These are phyloP conservation scores for Candida tetrigidarum DNA, from an alignment of 1,139 yeast genomes.

Conservation along the genomic window DNA sequence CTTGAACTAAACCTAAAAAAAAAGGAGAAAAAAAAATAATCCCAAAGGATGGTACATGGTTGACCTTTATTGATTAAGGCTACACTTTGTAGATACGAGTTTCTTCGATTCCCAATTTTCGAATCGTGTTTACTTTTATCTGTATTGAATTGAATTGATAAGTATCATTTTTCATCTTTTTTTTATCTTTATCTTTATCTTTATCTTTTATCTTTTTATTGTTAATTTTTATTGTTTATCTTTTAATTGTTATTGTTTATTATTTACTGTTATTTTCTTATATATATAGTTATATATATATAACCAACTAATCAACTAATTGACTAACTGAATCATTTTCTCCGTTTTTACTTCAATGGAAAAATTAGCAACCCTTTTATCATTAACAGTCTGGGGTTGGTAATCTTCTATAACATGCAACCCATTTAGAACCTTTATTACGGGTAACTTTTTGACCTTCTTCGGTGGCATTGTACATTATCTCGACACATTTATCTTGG, in stretches of 20 bases:
- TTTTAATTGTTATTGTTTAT: background rate
- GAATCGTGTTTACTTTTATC: background rate
- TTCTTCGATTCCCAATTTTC: background rate
- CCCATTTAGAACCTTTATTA: conserved; percentile 82
- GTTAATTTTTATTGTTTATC: no score
- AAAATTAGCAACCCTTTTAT: no score
- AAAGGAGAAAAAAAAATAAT: background rate
- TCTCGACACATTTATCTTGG: conserved; percentile 76
- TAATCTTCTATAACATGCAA: conserved; percentile 85
- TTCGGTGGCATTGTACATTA: conserved; percentile 92
- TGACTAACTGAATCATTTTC: no score
- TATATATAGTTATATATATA: conserved; percentile 1
- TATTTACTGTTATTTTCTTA: background rate
- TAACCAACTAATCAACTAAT: background rate
- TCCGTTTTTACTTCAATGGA: no score
- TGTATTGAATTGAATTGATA: background rate
- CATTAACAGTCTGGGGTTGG: conserved; percentile 55
- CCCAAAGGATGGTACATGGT: no score
- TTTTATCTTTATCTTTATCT: background rate
- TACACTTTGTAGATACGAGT: background rate
- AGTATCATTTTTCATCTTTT: background rate
- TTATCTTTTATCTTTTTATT: background rate
- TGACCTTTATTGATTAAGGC: no score
- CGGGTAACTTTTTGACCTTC: conserved; percentile 97
- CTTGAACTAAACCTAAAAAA: background rate